phyloP scores from a whole-genome alignment of 306 rosid genomes.

The Lathyrus oleraceus region DNA sequence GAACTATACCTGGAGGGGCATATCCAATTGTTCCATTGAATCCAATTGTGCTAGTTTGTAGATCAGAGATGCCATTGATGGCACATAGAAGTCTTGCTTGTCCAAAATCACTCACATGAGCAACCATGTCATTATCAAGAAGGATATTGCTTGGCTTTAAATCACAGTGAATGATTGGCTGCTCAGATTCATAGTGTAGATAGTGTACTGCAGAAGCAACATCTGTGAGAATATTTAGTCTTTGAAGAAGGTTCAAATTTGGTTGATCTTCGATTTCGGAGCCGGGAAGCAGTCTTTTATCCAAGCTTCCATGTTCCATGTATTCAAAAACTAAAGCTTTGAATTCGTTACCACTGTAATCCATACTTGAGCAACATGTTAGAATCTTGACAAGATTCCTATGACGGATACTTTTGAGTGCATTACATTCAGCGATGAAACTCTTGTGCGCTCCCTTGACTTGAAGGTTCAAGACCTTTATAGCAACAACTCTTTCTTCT shows the following conservation, averaged over 20 bases:
- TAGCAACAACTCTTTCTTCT: constrained; percentile 16
- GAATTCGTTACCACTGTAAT: constrained; percentile 31
- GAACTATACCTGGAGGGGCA: constrained; percentile 31
- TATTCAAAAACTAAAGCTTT: constrained; percentile 34
- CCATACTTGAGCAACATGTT: constrained; percentile 34
- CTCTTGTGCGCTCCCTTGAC: constrained; percentile 35
- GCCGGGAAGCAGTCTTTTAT: constrained; percentile 15
- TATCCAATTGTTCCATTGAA: constrained; percentile 31
- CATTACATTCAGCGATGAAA: constrained; percentile 33
- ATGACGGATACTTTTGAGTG: constrained; percentile 34
- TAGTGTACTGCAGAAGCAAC: constrained; percentile 30
- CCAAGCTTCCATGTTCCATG: constrained; percentile 38
- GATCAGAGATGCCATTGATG: constrained; percentile 24
- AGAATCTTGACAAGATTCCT: constrained; percentile 33
- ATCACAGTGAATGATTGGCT: constrained; percentile 36
- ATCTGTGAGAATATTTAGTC: constrained; percentile 31
- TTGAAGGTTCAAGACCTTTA: constrained; percentile 33
- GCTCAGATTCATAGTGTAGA: constrained; percentile 31
- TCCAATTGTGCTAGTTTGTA: constrained; percentile 23
- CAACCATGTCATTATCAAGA: not conserved
- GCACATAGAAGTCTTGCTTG: constrained; percentile 20
- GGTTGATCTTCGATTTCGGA: not conserved
- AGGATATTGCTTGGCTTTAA: constrained; percentile 20
- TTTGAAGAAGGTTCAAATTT: constrained; percentile 24
- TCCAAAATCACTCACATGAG: constrained; percentile 22